A percentile compares a stretch with the other conserved stretches of the same genome.
Evolutionary conservation across 2,329 filamentous ascomycete genomes (phyloP).

Genomic region (Volutella citrinella): DNA sequence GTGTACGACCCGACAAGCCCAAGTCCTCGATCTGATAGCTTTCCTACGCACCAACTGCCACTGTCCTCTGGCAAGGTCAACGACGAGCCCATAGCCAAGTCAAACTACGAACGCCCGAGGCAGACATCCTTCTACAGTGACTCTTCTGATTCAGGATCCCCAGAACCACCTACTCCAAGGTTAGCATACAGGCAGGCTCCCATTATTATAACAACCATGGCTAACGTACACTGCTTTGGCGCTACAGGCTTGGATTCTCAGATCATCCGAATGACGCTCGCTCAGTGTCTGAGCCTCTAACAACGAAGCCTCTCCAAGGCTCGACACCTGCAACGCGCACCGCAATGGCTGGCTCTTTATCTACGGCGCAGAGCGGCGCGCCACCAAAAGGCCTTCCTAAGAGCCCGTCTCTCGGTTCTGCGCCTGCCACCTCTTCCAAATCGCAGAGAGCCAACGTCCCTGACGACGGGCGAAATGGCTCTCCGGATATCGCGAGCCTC

Average conservation of each 20-base stretch:
- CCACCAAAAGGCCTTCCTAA: conserved; percentile 50
- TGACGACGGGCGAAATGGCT: conserved; percentile 55
- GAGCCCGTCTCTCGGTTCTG: conserved; percentile 89
- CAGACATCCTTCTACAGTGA: conserved; percentile 35
- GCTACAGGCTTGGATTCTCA: conserved; percentile 25
- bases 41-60: conserved; percentile 26
- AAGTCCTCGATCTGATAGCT: conserved; percentile 30
- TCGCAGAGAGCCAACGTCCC: conserved; percentile 53
- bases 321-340: conserved; percentile 35
- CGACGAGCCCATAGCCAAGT: conserved; percentile 12
- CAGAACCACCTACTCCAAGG: conserved; percentile 31
- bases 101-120: conserved; percentile 9
- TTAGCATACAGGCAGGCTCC: no score
- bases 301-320: conserved; percentile 41
- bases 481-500: conserved; percentile 74
- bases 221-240: no score
- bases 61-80: conserved; percentile 16
- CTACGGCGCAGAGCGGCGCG: conserved; percentile 38
- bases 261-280: conserved; percentile 50
- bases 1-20: conserved; percentile 42
- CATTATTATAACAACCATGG: no score
- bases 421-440: conserved; percentile 68
- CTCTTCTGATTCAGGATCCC: conserved; percentile 33
- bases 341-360: conserved; percentile 47
- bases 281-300: no score